Conservation (phyloP, 2,329 filamentous ascomycete species). For the Fusarium paranaense region DNA sequence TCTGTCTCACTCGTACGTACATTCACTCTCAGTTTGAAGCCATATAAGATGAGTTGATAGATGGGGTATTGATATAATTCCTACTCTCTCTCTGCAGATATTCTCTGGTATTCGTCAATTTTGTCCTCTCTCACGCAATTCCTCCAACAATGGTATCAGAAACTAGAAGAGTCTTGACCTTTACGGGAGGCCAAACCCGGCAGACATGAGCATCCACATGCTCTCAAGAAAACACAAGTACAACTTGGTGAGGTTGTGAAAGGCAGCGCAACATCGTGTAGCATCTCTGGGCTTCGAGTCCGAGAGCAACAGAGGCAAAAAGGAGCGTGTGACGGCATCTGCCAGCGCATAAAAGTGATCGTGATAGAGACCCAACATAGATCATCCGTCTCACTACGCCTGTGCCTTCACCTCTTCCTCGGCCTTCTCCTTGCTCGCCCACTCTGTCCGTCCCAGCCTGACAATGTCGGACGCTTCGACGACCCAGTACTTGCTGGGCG, state of each 20-base stretch:
- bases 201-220: background rate
- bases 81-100: background rate
- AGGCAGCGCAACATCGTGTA: background rate
- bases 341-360: background rate
- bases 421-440: slow-evolving; percentile 51
- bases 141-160: background rate
- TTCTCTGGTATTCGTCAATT: background rate
- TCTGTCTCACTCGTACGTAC: background rate
- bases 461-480: slow-evolving; percentile 72
- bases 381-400: background rate
- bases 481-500: slow-evolving; percentile 70
- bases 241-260: background rate
- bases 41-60: background rate
- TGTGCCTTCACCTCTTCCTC: slow-evolving; percentile 4
- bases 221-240: background rate
- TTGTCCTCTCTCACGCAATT: slow-evolving; percentile 17
- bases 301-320: background rate
- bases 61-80: background rate
- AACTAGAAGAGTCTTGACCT: background rate
- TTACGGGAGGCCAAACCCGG: background rate
- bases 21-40: background rate
- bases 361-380: background rate
- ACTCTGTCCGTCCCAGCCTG: slow-evolving; percentile 72
- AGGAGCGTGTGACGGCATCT: background rate
- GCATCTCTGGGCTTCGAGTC: background rate